These are phyloP conservation scores for Trametes sanguinea DNA, from an alignment of 768 basidiomycete genomes.

Conservation along the genomic window DNA sequence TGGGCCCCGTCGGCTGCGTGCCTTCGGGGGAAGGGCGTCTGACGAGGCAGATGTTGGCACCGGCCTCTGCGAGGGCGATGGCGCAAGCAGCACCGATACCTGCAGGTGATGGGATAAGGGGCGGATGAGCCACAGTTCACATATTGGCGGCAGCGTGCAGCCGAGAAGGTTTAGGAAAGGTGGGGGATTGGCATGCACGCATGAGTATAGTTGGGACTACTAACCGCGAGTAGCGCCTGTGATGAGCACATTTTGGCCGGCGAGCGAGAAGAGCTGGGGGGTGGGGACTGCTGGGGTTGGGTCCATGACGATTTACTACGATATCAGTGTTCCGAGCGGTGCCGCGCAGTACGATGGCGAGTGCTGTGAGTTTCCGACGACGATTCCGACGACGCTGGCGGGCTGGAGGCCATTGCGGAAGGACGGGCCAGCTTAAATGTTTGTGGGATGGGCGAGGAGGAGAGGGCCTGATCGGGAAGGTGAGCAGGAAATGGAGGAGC, in stretches of 20 bases:
- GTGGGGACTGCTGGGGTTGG: slow-evolving; percentile 51
- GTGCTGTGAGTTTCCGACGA: not conserved
- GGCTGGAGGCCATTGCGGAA: slow-evolving; percentile 5
- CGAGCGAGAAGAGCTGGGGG: slow-evolving; percentile 65
- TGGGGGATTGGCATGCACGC: not conserved
- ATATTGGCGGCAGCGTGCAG: not conserved
- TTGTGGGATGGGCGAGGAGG: slow-evolving; percentile 4
- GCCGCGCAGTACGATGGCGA: not conserved
- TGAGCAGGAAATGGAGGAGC: slow-evolving; percentile 1
- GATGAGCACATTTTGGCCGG: slow-evolving; percentile 69
- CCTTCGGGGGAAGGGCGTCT: slow-evolving; percentile 41
- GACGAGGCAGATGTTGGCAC: slow-evolving; percentile 51
- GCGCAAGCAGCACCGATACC: slow-evolving; percentile 60
- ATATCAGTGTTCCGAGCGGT: not conserved
- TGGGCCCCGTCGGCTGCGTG: slow-evolving; percentile 32
- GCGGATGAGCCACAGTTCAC: slow-evolving; percentile 5
- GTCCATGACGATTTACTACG: slow-evolving; percentile 43
- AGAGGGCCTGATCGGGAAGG: slow-evolving; percentile 17
- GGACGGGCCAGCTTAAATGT: slow-evolving; percentile 1
- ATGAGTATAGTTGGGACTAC: not conserved
- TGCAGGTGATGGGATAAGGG: slow-evolving; percentile 26
- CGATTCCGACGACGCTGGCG: slow-evolving; percentile 11
- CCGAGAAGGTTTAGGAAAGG: slow-evolving; percentile 8
- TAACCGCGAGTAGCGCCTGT: slow-evolving; percentile 79
- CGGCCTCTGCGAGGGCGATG: slow-evolving; percentile 55